Evolutionary conservation across 2,329 filamentous ascomycete species (phyloP), one percentile per base, ranked within the genome.

Genomic region (Fusarium sp.): DNA sequence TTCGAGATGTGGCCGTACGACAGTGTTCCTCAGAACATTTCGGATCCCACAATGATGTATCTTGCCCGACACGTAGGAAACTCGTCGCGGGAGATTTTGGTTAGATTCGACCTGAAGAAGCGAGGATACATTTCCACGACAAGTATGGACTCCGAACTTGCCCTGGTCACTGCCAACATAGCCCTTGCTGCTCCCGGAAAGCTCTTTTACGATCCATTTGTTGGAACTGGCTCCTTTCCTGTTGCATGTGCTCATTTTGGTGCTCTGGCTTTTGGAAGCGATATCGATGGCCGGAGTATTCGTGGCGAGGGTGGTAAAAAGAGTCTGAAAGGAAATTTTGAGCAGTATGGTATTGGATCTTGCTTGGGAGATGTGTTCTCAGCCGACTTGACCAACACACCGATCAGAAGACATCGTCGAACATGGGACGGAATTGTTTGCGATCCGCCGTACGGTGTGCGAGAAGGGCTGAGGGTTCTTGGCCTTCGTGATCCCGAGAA

Each of bases 61-160:
- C 85, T 98, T 25, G 93, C 92, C 13, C 88, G 94, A 10, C 87
- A 88, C 57, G 77, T 98, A 23, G 90, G 84, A 3, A 81, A 82
- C 14, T 90, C 92, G 3, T 87, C 86, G 4, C 86, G 95, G 44
- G 87, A 92, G 53, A 83, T 90, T 7, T 84, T 92, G 32, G 82
- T 87, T 35, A 91, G 86, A 23, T 96, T 94, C 74, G 94, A 97
- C 77, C 84, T 99, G 22, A 99, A 99, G 83, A 97, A 97, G 79
- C 85, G 96, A 27, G 86, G 87, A 39, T 99, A 99, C 76, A 98
- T 99, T 73, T 93, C 92, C 71, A 98, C 95, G 0, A 99, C 96
- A 0, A 96, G 92, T 45, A 98, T 99, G 96, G 96, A 99, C 76
- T 92, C 95, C 0, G 96, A 98, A 78, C 84, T 99, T 43, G 92